A percentile compares a stretch with the other conserved stretches of the same genome.
phyloP scores from a whole-genome alignment of 2,329 filamentous ascomycete species.

The Colletotrichum truncatum region DNA sequence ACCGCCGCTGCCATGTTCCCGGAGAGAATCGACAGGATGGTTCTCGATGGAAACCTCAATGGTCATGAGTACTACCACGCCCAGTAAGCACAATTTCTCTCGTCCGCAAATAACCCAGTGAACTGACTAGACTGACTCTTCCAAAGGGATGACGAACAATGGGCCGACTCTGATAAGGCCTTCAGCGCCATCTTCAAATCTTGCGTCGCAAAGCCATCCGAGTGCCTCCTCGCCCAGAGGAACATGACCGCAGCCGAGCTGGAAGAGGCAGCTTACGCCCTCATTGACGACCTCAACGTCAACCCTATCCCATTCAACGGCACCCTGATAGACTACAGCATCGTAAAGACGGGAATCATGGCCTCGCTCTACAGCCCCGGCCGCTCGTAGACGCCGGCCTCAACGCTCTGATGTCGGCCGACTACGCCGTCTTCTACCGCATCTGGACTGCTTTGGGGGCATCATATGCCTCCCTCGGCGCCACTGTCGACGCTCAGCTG shows the following conservation, averaged over 20 bases:
- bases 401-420: slow-evolving; percentile 19
- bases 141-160: slow-evolving; percentile 36
- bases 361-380: slow-evolving; percentile 23
- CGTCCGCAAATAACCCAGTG: neutral
- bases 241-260: slow-evolving; percentile 33
- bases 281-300: slow-evolving; percentile 35
- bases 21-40: slow-evolving; percentile 40
- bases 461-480: neutral
- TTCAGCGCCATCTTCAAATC: slow-evolving; percentile 36
- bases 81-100: slow-evolving; percentile 25
- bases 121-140: too few species aligned
- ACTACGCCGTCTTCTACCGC: neutral
- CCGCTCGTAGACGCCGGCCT: neutral
- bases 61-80: slow-evolving; percentile 41
- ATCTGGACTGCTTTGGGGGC: neutral
- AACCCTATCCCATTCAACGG: slow-evolving; percentile 34
- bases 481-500: slow-evolving; percentile 12
- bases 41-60: slow-evolving; percentile 43
- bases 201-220: slow-evolving; percentile 34
- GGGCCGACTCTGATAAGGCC: slow-evolving; percentile 36
- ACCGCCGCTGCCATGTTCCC: slow-evolving; percentile 52
- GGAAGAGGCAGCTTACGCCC: slow-evolving; percentile 33
- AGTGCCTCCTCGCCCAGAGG: slow-evolving; percentile 35
- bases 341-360: slow-evolving; percentile 23
- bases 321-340: slow-evolving; percentile 36